Percentiles rank a stretch among this genome's conserved stretches.
Evolutionary conservation across 208 protist genomes (phyloP).

Genomic region (Acanthamoeba castellanii): DNA sequence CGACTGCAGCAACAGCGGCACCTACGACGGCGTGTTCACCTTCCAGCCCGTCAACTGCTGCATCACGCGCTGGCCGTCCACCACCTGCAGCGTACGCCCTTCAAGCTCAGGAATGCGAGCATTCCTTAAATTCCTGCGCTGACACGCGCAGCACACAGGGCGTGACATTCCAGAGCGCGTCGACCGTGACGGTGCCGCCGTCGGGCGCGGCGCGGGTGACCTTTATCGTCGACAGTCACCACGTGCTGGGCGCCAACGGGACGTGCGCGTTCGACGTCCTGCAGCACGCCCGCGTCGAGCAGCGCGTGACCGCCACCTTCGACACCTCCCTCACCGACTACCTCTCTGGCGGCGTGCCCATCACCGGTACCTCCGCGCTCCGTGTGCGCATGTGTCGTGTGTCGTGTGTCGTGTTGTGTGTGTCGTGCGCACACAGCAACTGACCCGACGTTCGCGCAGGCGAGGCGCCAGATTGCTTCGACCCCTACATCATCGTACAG

Average conservation of each 20-base stretch:
- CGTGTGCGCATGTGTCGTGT: neutral
- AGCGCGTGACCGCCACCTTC: neutral
- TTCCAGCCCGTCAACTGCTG: slow-evolving; percentile 43
- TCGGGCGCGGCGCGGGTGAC: neutral
- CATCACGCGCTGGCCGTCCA: neutral
- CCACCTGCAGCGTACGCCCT: neutral
- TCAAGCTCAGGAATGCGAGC: neutral
- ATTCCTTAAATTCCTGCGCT: neutral
- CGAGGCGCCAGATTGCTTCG: neutral
- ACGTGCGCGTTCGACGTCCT: slow-evolving; percentile 27
- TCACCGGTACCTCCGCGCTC: neutral
- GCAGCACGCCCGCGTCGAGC: slow-evolving; percentile 36
- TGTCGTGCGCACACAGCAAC: neutral
- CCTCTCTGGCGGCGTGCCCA: neutral
- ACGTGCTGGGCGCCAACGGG: neutral
- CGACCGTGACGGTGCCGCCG: neutral
- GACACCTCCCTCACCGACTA: neutral
- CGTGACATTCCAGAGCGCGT: neutral
- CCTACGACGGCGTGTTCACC: slow-evolving; percentile 15
- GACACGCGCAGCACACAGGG: neutral
- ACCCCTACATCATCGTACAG: neutral
- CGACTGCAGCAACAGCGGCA: slow-evolving; percentile 9
- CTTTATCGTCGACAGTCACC: neutral
- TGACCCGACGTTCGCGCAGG: neutral
- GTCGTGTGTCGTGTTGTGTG: neutral